A percentile compares a stretch with the other conserved stretches of the same genome.
Evolutionary conservation across 345 rosid species (phyloP).

Genomic region (Populus alba): DNA sequence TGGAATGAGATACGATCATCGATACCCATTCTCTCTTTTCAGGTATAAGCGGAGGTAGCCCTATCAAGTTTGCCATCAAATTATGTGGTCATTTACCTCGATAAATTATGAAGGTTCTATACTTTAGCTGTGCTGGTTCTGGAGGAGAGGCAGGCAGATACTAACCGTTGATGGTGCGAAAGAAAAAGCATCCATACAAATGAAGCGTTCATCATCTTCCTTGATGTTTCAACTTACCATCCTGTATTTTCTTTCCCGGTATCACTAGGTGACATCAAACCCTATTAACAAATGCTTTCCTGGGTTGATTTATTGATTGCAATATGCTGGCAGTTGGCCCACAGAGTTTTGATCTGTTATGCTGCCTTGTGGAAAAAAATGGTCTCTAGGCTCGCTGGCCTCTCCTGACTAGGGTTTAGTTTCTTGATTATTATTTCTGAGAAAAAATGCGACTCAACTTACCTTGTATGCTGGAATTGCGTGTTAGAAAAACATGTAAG

Average conservation of each 20-base stretch:
- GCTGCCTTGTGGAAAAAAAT: not conserved
- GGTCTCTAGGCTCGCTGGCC: not conserved
- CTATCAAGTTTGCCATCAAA: not conserved
- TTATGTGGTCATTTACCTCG: not conserved
- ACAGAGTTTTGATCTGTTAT: not conserved
- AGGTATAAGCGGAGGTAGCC: slow-evolving; percentile 31
- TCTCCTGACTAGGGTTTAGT: not conserved
- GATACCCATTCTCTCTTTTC: not conserved
- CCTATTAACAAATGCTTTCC: not conserved
- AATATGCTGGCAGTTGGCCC: not conserved
- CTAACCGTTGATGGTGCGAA: not conserved
- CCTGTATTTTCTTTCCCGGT: not conserved
- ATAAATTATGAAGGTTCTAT: not conserved
- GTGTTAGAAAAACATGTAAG: not conserved
- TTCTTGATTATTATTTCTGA: not conserved
- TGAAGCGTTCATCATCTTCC: not conserved
- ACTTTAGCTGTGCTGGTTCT: not conserved
- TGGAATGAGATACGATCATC: not conserved
- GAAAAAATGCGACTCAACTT: not conserved
- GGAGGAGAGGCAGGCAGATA: not conserved
- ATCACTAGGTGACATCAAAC: not conserved
- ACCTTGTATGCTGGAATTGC: not conserved
- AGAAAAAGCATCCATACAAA: not conserved
- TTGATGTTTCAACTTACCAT: not conserved
- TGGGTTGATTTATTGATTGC: not conserved